Conservation (phyloP, 352 stramenopile genomes). For the Globisporangium cystogenes region DNA sequence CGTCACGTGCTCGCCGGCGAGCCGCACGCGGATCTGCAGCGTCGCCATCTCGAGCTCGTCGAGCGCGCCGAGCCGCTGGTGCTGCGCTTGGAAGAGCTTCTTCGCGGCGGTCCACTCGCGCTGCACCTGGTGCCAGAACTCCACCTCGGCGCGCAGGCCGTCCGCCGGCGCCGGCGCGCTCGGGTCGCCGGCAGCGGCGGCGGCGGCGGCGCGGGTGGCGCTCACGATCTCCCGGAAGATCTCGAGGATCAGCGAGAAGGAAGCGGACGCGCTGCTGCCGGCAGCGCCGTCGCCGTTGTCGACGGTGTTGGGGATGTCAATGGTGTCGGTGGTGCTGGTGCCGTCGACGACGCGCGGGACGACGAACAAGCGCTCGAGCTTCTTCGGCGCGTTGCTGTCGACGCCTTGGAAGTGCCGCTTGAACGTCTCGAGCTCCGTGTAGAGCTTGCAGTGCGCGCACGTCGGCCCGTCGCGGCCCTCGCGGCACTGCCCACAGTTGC, state of each 20-base stretch:
- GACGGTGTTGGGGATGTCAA: conserved; percentile 8
- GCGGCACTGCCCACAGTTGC: conserved; percentile 62
- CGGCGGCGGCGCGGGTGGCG: conserved; percentile 13
- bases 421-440: conserved; percentile 56
- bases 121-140: conserved; percentile 42
- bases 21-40: conserved; percentile 51
- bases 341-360: background rate
- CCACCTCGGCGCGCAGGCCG: conserved; percentile 32
- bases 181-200: background rate
- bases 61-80: conserved; percentile 59
- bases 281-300: conserved; percentile 5
- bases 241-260: conserved; percentile 40
- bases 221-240: conserved; percentile 53
- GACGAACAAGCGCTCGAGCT: conserved; percentile 3
- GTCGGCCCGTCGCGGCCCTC: conserved; percentile 45
- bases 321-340: too few species aligned
- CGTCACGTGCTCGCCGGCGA: conserved; percentile 32
- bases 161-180: conserved; percentile 5
- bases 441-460: conserved; percentile 63
- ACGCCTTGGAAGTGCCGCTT: conserved; percentile 50
- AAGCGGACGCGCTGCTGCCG: conserved; percentile 11
- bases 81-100: conserved; percentile 63
- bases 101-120: conserved; percentile 49
- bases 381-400: conserved; percentile 16
- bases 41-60: conserved; percentile 80